phyloP scores from a whole-genome alignment of 768 basidiomycete genomes.

The Tephrocybe sp. region DNA sequence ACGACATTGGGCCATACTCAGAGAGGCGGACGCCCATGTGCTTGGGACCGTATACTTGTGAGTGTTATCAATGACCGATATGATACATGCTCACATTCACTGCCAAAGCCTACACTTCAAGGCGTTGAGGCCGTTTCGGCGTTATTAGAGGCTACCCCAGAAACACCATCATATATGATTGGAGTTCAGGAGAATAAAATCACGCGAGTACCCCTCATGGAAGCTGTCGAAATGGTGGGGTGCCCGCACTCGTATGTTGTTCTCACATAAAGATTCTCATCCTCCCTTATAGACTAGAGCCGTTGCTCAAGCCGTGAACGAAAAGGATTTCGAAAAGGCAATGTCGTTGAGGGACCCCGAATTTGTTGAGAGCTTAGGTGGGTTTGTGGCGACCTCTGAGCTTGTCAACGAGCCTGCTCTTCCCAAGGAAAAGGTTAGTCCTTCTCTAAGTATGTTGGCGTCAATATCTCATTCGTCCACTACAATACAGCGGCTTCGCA shows the following conservation, averaged over 20 bases:
- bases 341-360: constrained; percentile 90
- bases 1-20: constrained; percentile 98
- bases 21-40: constrained; percentile 91
- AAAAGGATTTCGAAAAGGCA: constrained; percentile 82
- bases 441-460: background rate
- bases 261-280: background rate
- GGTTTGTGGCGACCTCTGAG: constrained; percentile 75
- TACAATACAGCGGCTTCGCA: constrained; percentile 60
- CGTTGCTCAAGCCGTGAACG: constrained; percentile 77
- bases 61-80: constrained; percentile 18
- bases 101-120: constrained; percentile 85
- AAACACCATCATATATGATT: constrained; percentile 97
- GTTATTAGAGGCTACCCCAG: constrained; percentile 79
- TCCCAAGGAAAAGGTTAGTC: constrained; percentile 44
- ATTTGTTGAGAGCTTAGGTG: constrained; percentile 81
- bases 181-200: constrained; percentile 96
- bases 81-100: background rate
- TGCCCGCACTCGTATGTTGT: constrained; percentile 2
- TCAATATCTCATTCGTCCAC: background rate
- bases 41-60: constrained; percentile 89
- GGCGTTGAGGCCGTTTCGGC: constrained; percentile 92
- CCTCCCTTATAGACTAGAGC: constrained; percentile 65
- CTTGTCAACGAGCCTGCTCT: constrained; percentile 53
- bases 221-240: constrained; percentile 84
- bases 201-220: constrained; percentile 84